A percentile compares a stretch with the other conserved stretches of the same genome.
Evolutionary conservation across 305 asterid genomes (phyloP).

Genomic region (Striga hermonthica): DNA sequence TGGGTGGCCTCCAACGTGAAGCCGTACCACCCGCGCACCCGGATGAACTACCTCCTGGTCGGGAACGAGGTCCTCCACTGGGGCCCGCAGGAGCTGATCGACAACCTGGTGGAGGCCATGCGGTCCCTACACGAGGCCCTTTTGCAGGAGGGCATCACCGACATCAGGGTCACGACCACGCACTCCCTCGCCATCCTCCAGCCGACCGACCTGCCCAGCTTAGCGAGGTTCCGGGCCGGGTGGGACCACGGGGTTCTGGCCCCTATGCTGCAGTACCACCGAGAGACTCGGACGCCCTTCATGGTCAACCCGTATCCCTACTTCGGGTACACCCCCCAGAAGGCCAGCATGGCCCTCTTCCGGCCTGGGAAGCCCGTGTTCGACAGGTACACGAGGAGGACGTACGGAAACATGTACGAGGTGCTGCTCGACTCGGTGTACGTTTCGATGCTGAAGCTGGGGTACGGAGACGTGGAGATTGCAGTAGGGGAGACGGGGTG

Average conservation of each 20-base stretch:
- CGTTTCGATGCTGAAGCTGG: slow-evolving; percentile 60
- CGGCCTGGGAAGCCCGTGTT: slow-evolving; percentile 35
- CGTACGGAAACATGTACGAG: slow-evolving; percentile 65
- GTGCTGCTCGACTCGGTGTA: slow-evolving; percentile 51
- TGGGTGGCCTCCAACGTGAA: slow-evolving; percentile 51
- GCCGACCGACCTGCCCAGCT: slow-evolving; percentile 58
- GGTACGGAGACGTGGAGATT: slow-evolving; percentile 64
- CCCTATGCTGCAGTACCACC: slow-evolving; percentile 61
- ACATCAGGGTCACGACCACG: slow-evolving; percentile 62
- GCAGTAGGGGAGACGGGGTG: slow-evolving; percentile 80
- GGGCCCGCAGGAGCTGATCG: slow-evolving; percentile 61
- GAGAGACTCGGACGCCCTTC: slow-evolving; percentile 56
- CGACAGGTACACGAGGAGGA: slow-evolving; percentile 35
- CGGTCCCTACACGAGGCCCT: slow-evolving; percentile 47
- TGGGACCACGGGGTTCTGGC: slow-evolving; percentile 55
- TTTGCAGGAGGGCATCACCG: slow-evolving; percentile 30
- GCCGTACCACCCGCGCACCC: slow-evolving; percentile 65
- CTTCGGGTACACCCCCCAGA: slow-evolving; percentile 52
- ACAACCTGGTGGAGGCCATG: slow-evolving; percentile 71
- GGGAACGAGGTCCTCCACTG: slow-evolving; percentile 87
- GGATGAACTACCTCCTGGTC: slow-evolving; percentile 53
- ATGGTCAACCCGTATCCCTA: slow-evolving; percentile 91
- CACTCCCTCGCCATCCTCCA: slow-evolving; percentile 63
- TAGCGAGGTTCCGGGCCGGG: slow-evolving; percentile 52
- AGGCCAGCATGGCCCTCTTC: slow-evolving; percentile 45